Percentiles rank a stretch among this genome's conserved stretches.
phyloP scores from a whole-genome alignment of 176 grass and related monocot genomes.

The Leersia perrieri region DNA sequence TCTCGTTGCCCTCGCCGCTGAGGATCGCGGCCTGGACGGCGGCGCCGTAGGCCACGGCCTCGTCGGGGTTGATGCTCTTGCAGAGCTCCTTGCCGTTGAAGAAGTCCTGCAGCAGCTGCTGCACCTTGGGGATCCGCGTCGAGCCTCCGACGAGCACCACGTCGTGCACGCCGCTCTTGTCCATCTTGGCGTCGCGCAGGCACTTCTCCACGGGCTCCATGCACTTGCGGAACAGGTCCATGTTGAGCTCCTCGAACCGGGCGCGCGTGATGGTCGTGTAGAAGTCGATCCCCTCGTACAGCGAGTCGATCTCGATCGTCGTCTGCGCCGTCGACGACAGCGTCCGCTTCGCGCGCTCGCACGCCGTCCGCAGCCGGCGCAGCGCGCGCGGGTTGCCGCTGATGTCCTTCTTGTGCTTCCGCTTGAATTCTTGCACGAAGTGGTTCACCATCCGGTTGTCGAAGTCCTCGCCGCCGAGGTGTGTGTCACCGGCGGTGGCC shows the following conservation, averaged over 20 bases:
- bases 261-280: constrained; percentile 89
- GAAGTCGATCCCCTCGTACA: constrained; percentile 92
- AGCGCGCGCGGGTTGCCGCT: constrained; percentile 47
- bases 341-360: constrained; percentile 88
- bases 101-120: constrained; percentile 98
- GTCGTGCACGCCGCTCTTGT: constrained; percentile 84
- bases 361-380: constrained; percentile 58
- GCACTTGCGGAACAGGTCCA: constrained; percentile 96
- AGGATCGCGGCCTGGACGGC: constrained; percentile 94
- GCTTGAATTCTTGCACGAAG: constrained; percentile 68
- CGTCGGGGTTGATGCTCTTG: constrained; percentile 99
- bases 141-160: constrained; percentile 94
- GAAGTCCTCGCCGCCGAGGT: constrained; percentile 61
- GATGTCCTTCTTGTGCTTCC: constrained; percentile 72
- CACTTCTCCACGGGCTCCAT: constrained; percentile 98
- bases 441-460: constrained; percentile 82
- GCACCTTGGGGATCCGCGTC: constrained; percentile 89
- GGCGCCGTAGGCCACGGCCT: constrained; percentile 92
- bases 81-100: constrained; percentile 99
- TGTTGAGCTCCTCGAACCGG: constrained; percentile 94
- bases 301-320: constrained; percentile 91
- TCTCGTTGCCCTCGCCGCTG: constrained; percentile 92
- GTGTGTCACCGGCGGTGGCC: constrained; percentile 60
- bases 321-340: constrained; percentile 88
- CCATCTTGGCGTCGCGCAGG: constrained; percentile 95